phyloP scores from a whole-genome alignment of 2,329 filamentous ascomycete genomes.

The Penicillium expansum region DNA sequence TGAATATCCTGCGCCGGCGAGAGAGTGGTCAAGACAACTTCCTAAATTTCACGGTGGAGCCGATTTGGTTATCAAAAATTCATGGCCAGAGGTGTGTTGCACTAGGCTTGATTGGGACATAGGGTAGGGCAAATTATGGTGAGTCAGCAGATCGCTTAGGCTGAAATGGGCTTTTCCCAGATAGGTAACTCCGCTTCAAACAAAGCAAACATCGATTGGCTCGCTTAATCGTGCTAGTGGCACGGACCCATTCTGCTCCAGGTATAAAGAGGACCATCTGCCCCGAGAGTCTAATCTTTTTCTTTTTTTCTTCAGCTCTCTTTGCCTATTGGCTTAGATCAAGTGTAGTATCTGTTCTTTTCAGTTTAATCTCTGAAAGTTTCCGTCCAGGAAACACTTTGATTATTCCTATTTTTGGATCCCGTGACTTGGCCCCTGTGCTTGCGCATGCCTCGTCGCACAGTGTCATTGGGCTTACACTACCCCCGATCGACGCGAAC shows the following conservation, averaged over 20 bases:
- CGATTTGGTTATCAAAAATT: constrained; percentile 19
- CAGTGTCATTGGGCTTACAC: constrained; percentile 75
- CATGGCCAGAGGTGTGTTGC: constrained; percentile 23
- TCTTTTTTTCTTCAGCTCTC: constrained; percentile 51
- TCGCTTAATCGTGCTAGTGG: not conserved
- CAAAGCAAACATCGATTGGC: constrained; percentile 5
- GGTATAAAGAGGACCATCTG: constrained; percentile 33
- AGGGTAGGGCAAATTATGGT: not conserved
- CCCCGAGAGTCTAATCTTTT: constrained; percentile 37
- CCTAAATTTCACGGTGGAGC: constrained; percentile 29
- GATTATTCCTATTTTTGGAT: constrained; percentile 81
- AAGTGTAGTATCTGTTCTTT: constrained; percentile 98
- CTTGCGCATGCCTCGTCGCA: constrained; percentile 66
- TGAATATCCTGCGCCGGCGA: constrained; percentile 79
- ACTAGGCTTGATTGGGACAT: constrained; percentile 23
- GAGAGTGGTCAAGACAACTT: constrained; percentile 31
- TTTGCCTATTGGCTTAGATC: constrained; percentile 71
- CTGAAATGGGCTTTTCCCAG: not conserved
- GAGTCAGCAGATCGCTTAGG: not conserved
- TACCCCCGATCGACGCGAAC: constrained; percentile 69
- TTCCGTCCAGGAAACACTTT: constrained; percentile 66
- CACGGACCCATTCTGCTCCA: not conserved
- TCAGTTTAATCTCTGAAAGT: constrained; percentile 95
- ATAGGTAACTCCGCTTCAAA: not conserved
- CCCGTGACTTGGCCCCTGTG: constrained; percentile 60